Percentiles rank a stretch among this genome's conserved stretches.
phyloP scores from a whole-genome alignment of 176 grass and related monocot species.

The Oryza longistaminata region DNA sequence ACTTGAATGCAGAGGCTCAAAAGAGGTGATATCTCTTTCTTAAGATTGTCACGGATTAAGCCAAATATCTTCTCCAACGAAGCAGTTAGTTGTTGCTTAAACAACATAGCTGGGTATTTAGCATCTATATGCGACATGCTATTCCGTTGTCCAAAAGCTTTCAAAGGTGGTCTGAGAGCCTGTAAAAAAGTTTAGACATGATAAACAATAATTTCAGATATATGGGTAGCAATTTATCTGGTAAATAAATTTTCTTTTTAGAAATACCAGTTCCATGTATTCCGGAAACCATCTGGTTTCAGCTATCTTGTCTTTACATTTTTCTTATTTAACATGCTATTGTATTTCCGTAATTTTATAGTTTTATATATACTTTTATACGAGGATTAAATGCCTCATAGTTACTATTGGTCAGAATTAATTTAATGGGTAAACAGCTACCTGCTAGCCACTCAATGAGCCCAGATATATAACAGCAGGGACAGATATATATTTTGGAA shows the following conservation, averaged over 20 bases:
- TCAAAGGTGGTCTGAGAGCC: conserved; percentile 49
- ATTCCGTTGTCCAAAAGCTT: conserved; percentile 51
- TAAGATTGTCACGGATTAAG: conserved; percentile 84
- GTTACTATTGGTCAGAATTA: not conserved
- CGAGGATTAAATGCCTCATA: not conserved
- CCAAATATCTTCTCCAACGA: conserved; percentile 87
- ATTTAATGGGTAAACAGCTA: not conserved
- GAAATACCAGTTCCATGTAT: conserved; percentile 2
- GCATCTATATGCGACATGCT: conserved; percentile 58
- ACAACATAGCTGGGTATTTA: conserved; percentile 82
- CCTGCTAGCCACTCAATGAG: not conserved
- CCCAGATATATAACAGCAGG: too few relatives aligned
- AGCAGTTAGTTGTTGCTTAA: conserved; percentile 89
- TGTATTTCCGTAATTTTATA: not conserved
- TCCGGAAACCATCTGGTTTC: not conserved
- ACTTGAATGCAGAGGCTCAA: conserved; percentile 85
- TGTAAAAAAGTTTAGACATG: conserved; percentile 36
- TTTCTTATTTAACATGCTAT: not conserved
- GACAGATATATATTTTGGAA: too few relatives aligned
- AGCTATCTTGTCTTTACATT: not conserved
- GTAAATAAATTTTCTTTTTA: not conserved
- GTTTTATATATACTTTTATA: not conserved
- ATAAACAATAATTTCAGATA: conserved; percentile 15
- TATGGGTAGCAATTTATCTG: not conserved
- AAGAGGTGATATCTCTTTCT: conserved; percentile 89